Base-by-base conservation (phyloP, 495 filamentous ascomycete genomes). In the Neurospora sp. region DNA sequence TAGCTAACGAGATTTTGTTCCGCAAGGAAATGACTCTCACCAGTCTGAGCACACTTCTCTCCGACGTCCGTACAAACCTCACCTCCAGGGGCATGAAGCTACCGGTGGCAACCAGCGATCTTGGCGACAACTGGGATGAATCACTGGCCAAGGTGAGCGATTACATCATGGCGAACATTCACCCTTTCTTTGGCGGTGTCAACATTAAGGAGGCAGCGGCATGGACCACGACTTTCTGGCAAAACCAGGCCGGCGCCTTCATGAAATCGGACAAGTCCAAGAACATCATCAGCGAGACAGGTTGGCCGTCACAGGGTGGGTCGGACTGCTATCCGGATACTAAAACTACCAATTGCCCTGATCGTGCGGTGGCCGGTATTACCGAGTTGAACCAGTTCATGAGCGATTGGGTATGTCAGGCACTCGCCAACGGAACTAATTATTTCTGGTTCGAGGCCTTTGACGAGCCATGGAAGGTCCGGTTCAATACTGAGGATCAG, bases 381-480 rank as follows among this genome's bases (percentile, higher is more conserved):
- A 79, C 88, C 11, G 88, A 97, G 82, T 87, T 98, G 90, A 98
- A 98, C 77, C 83, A 83, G 16, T 94, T 97, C 79, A 92, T 99
- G 92, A 83, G 88, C 7, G 89, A 89, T 71, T 99, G 92, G 88
- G 88, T 99, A 5, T 99, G 96, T 81, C 87, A 89, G 79, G 88
- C 91, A 39, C 80, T 97, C 78, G 82, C 83, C 41, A 94, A 95
- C 75, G 91, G 90, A 73, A 98, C 94, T 0, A 89, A 95, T 49
- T 99, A 97, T 80, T 98, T 97, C 79, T 98, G 95, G 96, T 97
- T 97, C 78, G 92, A 94, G 81, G 93, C 94, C 18, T 98, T 97
- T 78, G 95, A 97, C 78, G 95, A 97, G 83, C 93, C 95, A 4
- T 99, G 96, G 96, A 98, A 98, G 83, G 82, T 92, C 35, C 74